Percentiles rank a stretch among this genome's conserved stretches.
phyloP scores from a whole-genome alignment of 2,329 filamentous ascomycete genomes.

The Bretziella fagacearum region DNA sequence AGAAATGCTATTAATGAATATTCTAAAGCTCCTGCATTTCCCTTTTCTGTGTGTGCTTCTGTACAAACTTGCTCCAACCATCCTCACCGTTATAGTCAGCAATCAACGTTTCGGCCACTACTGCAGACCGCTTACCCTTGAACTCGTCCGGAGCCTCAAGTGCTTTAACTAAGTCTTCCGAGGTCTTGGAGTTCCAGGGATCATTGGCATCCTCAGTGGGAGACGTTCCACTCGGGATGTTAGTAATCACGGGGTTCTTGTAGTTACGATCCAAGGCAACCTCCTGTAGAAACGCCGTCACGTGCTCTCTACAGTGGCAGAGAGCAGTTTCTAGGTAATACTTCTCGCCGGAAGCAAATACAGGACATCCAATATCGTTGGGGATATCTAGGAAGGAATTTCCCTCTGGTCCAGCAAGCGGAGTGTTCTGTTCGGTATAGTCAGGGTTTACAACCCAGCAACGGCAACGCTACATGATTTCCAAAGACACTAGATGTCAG shows the following conservation, averaged over 20 bases:
- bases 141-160: too few relatives aligned
- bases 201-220: not conserved
- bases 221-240: not conserved
- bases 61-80: not conserved
- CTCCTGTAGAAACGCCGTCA: slow-evolving; percentile 46
- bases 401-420: slow-evolving; percentile 35
- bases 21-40: too few relatives aligned
- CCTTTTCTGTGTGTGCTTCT: not conserved
- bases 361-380: slow-evolving; percentile 41
- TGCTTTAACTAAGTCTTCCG: too few relatives aligned
- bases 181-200: too few relatives aligned
- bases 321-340: slow-evolving; percentile 46
- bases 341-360: slow-evolving; percentile 49
- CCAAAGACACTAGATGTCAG: not conserved
- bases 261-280: slow-evolving; percentile 29
- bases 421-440: slow-evolving; percentile 23
- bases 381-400: slow-evolving; percentile 26
- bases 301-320: slow-evolving; percentile 32
- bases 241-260: slow-evolving; percentile 22
- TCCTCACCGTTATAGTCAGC: too few relatives aligned
- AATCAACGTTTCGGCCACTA: too few relatives aligned
- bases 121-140: not conserved
- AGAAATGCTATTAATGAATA: too few relatives aligned
- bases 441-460: slow-evolving; percentile 38
- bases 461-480: slow-evolving; percentile 37